Evolutionary conservation across 345 rosid species (phyloP).

Genomic region (Gynandropsis gynandra): DNA sequence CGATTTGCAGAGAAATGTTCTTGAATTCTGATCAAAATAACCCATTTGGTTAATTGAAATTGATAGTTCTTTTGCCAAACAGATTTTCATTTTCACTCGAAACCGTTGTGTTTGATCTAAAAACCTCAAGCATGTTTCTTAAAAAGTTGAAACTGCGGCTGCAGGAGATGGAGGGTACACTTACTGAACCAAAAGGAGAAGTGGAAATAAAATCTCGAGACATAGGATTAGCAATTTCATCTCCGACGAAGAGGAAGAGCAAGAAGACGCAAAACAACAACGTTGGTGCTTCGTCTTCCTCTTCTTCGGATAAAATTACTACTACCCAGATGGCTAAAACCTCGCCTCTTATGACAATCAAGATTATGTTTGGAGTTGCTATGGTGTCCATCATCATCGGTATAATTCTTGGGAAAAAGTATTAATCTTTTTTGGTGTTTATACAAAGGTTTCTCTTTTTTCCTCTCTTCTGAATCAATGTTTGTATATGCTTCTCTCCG

Average conservation of each 20-base stretch:
- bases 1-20: background rate
- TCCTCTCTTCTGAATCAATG: slow-evolving; percentile 4
- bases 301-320: slow-evolving; percentile 32
- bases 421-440: slow-evolving; percentile 34
- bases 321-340: slow-evolving; percentile 26
- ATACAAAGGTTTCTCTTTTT: slow-evolving; percentile 17
- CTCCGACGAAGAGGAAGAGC: slow-evolving; percentile 68
- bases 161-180: slow-evolving; percentile 36
- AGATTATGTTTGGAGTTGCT: slow-evolving; percentile 59
- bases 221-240: slow-evolving; percentile 39
- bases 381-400: slow-evolving; percentile 70
- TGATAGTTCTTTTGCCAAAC: background rate
- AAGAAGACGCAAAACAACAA: slow-evolving; percentile 70
- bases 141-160: slow-evolving; percentile 9
- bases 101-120: background rate
- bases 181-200: slow-evolving; percentile 29
- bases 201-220: slow-evolving; percentile 68
- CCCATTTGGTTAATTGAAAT: background rate
- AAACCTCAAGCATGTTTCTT: slow-evolving; percentile 2
- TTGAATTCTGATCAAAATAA: background rate
- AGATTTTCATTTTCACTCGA: background rate
- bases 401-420: slow-evolving; percentile 66
- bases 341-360: slow-evolving; percentile 39
- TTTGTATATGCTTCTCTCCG: slow-evolving; percentile 23
- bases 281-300: slow-evolving; percentile 33